A percentile compares a stretch with the other conserved stretches of the same genome.
Evolutionary conservation across 176 grass and related monocot species (phyloP).

Genomic region (Hyparrhenia diplandra): DNA sequence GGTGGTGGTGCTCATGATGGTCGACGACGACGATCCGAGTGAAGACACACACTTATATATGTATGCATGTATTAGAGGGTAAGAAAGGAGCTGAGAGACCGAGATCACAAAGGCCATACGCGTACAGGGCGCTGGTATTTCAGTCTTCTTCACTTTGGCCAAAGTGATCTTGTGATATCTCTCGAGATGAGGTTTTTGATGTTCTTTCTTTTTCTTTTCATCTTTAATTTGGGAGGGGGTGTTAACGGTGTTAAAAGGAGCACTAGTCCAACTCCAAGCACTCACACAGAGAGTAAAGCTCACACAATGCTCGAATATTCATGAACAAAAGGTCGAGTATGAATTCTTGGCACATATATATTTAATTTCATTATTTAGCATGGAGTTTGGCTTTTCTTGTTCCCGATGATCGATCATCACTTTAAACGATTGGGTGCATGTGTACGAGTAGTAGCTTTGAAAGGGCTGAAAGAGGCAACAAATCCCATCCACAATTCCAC

Average conservation of each 20-base stretch:
- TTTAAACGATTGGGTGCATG: neutral
- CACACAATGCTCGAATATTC: constrained; percentile 19
- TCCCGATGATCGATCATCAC: no score
- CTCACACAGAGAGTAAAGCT: constrained; percentile 44
- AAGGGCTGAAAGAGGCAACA: neutral
- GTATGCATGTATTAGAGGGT: constrained; percentile 15
- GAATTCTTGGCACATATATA: neutral
- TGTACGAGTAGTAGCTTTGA: neutral
- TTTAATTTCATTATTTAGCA: neutral
- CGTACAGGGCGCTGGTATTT: neutral
- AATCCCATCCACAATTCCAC: neutral
- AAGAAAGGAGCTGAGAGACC: neutral
- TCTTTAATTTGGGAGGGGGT: constrained; percentile 33
- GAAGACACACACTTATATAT: constrained; percentile 24
- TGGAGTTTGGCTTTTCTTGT: neutral
- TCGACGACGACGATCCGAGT: neutral
- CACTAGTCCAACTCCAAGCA: constrained; percentile 41
- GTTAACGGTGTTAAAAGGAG: constrained; percentile 57
- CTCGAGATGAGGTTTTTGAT: constrained; percentile 34
- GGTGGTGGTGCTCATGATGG: constrained; percentile 35
- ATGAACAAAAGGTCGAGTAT: constrained; percentile 21
- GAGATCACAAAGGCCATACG: neutral
- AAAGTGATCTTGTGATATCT: constrained; percentile 27
- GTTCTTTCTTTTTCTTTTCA: neutral
- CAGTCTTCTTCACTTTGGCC: constrained; percentile 26